Conservation (phyloP, 2,329 filamentous ascomycete species). For the Penicillium sp. region DNA sequence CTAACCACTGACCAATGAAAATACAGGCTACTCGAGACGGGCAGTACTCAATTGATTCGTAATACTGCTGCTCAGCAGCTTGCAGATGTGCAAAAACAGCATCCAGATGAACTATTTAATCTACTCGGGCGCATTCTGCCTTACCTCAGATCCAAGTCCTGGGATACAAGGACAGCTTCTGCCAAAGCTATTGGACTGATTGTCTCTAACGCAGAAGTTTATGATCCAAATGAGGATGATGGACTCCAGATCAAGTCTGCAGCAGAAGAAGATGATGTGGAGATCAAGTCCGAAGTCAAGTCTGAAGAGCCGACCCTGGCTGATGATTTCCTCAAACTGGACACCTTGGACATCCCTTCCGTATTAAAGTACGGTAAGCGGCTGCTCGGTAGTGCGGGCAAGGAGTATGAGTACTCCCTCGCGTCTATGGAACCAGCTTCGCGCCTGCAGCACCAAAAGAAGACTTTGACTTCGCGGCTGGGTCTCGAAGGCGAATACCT, state of each 20-base stretch:
- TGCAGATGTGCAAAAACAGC: conserved; percentile 95
- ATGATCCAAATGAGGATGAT: conserved; percentile 82
- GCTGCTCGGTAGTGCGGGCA: conserved; percentile 76
- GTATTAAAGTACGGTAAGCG: conserved; percentile 82
- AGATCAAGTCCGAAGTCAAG: conserved; percentile 40
- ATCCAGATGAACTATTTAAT: conserved; percentile 96
- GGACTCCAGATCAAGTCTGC: conserved; percentile 48
- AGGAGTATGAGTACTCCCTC: conserved; percentile 78
- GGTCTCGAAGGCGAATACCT: conserved; percentile 81
- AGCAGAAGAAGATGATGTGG: conserved; percentile 51
- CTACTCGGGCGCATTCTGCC: conserved; percentile 90
- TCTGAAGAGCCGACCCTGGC: conserved; percentile 46
- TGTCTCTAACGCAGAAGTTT: conserved; percentile 79
- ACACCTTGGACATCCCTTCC: conserved; percentile 70
- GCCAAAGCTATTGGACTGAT: conserved; percentile 95
- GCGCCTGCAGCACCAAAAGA: conserved; percentile 83
- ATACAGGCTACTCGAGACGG: conserved; percentile 85
- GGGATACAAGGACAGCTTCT: conserved; percentile 92
- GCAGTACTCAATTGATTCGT: conserved; percentile 91
- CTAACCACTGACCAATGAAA: conserved; percentile 26
- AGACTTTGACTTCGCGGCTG: conserved; percentile 75
- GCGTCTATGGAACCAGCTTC: conserved; percentile 77
- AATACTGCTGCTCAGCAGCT: conserved; percentile 96
- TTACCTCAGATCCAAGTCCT: conserved; percentile 90
- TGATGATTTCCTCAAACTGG: conserved; percentile 65